Percentiles rank a stretch among this genome's conserved stretches.
Evolutionary conservation across 2,329 filamentous ascomycete species (phyloP).

Genomic region (Ampelomyces quisqualis): DNA sequence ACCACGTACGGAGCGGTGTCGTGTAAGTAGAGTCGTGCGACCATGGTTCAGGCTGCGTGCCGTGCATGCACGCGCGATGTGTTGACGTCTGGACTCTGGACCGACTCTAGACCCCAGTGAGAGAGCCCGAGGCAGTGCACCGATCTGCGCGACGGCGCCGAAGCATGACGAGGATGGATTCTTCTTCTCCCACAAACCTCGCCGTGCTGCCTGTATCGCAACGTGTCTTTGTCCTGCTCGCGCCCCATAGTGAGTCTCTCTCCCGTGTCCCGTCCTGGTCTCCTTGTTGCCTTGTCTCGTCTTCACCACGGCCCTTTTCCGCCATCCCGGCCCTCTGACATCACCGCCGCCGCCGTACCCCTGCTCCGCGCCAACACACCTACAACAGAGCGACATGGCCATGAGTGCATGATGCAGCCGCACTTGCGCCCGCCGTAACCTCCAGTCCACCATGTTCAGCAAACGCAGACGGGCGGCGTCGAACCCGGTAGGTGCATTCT

Average conservation of each 20-base stretch:
- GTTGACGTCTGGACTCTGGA: background rate
- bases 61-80: background rate
- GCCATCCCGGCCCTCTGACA: slow-evolving; percentile 8
- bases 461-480: slow-evolving; percentile 35
- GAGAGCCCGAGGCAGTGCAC: background rate
- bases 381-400: no score
- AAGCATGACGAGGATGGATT: slow-evolving; percentile 5
- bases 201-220: background rate
- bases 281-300: slow-evolving; percentile 3
- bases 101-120: no score
- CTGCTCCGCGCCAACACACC: slow-evolving; percentile 11
- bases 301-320: background rate
- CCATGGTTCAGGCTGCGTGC: background rate
- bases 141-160: slow-evolving; percentile 1
- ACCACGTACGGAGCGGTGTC: no score
- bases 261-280: background rate
- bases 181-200: slow-evolving; percentile 2
- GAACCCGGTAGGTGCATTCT: slow-evolving; percentile 38
- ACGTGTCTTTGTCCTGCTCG: background rate
- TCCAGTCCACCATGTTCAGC: slow-evolving; percentile 38
- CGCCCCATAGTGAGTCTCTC: background rate
- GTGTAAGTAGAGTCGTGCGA: background rate
- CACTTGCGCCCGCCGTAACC: slow-evolving; percentile 23
- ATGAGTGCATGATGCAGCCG: slow-evolving; percentile 27
- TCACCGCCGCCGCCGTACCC: slow-evolving; percentile 23